Evolutionary conservation across 352 stramenopile species (phyloP), one percentile per base, ranked within the genome.

Genomic region (Phytophthora idaei): DNA sequence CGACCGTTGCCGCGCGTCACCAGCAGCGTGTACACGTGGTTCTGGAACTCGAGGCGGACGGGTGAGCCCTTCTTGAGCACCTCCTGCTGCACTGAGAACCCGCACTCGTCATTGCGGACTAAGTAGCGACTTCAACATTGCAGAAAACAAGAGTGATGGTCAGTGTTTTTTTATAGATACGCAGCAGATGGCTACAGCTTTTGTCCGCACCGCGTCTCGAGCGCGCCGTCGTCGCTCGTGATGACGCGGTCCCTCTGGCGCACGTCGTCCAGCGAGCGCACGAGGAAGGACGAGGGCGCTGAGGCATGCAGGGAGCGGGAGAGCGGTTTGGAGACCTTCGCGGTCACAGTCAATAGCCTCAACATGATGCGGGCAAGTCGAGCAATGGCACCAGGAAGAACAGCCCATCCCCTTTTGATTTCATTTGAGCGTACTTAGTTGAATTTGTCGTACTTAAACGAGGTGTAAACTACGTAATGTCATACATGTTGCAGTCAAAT

Each of bases 11-110:
- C 85, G 58, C 80, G 73, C 41, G 83, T 94, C 51, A 94, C 71
- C 49, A 92, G 62, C 56, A 92, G 62, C 4, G 81, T 83, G 63
- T 84, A 90, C 55, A 92, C 85, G 71, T 94, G 85, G 63, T 92
- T 94, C 61, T 77, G 73, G 65, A 91, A 94, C 58, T 83, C 76
- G 17, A 94, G 76, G 14, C 71, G 77, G 60, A 89, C 80, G 6
- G 73, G 56, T 4, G 46, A 12, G 32, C 77, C 78, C 54, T 90
- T 89, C 54, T 80, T 76, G 14, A 94, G 71, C 28, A 91, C 64
- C 41, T 92, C 85, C 27, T 90, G 85, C 70, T 94, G 85, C 64
- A 94, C 37, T 12, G 85, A 94, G 67, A 94, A 94, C 36, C 85
- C 85, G 45, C 71, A 87, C 44, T 80, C 85, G 54, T 94, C 83